Base-by-base conservation (phyloP, 305 asterid species). In the Striga hermonthica region DNA sequence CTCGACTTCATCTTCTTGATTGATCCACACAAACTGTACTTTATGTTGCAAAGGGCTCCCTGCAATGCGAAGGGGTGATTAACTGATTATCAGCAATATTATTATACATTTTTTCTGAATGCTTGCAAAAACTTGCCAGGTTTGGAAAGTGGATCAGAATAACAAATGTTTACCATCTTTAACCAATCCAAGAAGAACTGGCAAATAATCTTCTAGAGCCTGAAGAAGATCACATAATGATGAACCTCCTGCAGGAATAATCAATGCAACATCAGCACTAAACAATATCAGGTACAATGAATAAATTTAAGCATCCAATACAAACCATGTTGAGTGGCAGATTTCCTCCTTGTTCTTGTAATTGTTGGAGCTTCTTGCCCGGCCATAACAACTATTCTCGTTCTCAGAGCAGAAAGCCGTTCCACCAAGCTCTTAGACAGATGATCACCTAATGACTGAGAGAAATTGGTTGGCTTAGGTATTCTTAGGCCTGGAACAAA, bases 1-100 rank as follows among this genome's bases (percentile, higher is more conserved):
- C 99, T 94, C 99, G 47, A 74, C 87, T 64, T 91, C 97, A 62
- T 94, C 99, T 84, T 94, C 99, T 82, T 94, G 99, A 82, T 94
- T 94, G 72, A 88, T 80, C 99, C 99, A 94, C 79, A 77, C 76
- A 79, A 91, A 94, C 79, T 80, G 94, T 67, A 89, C 90, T 85
- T 82, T 85, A 73, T 94, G 95, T 67, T 94, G 98, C 81, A 91
- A 73, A 60, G 96, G 91, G 76, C 88, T 86, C 65, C 95, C 99
- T 91, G 83, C 74, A 76, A 64, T 34, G 67, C 49, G 70, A 75
- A 67, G 34, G 62, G 68, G 66, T 49, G 63, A 68, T 16, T 50
- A 35, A 70, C 72, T 66, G 65, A 70, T 28, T 41, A 36, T 74
- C 71, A 60, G 65, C 69, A 62, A 59, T 74, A 64, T 10, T 40